These are phyloP conservation scores for Coniosporium uncinatum DNA, from an alignment of 2,329 filamentous ascomycete species.

Conservation along the genomic window DNA sequence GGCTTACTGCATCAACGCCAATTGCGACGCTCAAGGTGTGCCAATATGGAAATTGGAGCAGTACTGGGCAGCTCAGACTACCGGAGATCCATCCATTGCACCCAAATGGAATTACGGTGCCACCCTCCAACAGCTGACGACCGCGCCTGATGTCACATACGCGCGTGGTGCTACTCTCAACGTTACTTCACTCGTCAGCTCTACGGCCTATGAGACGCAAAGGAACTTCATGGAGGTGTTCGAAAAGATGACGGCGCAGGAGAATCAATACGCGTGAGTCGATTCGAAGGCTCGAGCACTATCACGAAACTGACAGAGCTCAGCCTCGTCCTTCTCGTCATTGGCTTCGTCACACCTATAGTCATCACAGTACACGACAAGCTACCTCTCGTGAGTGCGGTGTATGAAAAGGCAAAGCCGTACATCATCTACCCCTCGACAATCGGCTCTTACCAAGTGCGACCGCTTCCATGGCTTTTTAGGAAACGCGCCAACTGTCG, in stretches of 20 bases:
- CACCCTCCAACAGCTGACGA: neutral
- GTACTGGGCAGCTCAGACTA: conserved; percentile 12
- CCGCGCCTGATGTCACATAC: neutral
- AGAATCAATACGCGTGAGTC: neutral
- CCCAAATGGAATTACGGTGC: conserved; percentile 12
- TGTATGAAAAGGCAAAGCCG: conserved; percentile 19
- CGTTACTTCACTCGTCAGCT: neutral
- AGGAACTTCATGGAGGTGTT: neutral
- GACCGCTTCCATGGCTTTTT: conserved; percentile 21
- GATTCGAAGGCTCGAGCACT: no score
- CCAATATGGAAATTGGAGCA: conserved; percentile 12
- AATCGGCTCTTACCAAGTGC: conserved; percentile 22
- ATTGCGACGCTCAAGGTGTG: conserved; percentile 11
- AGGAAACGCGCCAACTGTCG: neutral
- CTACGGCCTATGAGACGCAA: neutral
- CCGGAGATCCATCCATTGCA: conserved; percentile 6
- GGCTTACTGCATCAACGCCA: conserved; percentile 19
- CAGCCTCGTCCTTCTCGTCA: conserved; percentile 16
- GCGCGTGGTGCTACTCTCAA: neutral
- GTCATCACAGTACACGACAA: conserved; percentile 14
- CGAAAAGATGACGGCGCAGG: neutral
- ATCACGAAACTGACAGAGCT: no score
- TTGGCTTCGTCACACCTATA: conserved; percentile 18
- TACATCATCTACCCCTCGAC: conserved; percentile 23
- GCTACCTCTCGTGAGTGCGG: conserved; percentile 16